These are phyloP conservation scores for Gardenia jasminoides DNA, from an alignment of 257 asterid genomes.

Conservation along the genomic window DNA sequence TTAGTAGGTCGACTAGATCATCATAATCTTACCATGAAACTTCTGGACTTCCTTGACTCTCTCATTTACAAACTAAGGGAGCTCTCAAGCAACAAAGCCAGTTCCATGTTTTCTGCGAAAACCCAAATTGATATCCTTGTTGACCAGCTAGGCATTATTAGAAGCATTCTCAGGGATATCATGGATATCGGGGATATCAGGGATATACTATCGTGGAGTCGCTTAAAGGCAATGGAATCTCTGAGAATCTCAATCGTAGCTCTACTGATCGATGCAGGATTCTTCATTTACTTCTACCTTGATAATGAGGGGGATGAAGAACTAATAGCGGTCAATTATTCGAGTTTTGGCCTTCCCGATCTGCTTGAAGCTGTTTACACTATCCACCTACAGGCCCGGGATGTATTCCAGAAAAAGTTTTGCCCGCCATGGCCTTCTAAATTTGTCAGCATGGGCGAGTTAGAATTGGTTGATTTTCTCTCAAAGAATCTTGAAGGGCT, in stretches of 20 bases:
- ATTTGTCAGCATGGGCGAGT: background rate
- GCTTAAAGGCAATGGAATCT: background rate
- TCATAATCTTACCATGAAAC: no score
- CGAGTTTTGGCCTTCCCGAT: background rate
- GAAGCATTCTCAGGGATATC: no score
- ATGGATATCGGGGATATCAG: no score
- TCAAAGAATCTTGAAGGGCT: background rate
- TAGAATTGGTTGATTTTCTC: conserved; percentile 7
- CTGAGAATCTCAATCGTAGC: background rate
- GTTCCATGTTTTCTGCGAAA: background rate
- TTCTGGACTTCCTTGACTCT: no score
- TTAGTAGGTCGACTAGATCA: no score
- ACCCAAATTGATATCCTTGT: background rate
- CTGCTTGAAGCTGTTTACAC: conserved; percentile 7
- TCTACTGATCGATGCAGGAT: background rate
- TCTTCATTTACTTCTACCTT: background rate
- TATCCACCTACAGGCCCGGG: background rate
- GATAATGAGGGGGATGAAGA: background rate
- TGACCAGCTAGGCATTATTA: no score
- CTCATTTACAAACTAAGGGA: background rate
- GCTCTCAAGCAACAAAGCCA: background rate
- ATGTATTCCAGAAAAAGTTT: background rate
- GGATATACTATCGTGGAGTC: background rate
- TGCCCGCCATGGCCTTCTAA: background rate
- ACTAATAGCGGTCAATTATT: background rate